Base-by-base conservation (phyloP, 2,329 filamentous ascomycete species). In the Sporothrix protearum region DNA sequence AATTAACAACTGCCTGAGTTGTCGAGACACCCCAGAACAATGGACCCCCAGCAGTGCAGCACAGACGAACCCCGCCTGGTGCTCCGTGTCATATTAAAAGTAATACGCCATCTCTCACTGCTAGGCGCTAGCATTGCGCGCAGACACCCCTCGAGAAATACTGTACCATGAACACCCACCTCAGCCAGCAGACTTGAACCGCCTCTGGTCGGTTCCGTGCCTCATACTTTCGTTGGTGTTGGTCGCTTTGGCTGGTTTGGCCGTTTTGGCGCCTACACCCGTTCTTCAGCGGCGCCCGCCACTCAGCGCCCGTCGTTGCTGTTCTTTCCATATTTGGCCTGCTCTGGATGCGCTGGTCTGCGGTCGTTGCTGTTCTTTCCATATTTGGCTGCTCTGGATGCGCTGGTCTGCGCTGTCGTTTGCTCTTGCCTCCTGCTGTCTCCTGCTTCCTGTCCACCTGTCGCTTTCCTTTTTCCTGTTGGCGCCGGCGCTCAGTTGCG, bases 11-110 rank as follows among this genome's bases (percentile, higher is more conserved):
- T 45, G 39, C n/a, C 14, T 9, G 28, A 45, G 33, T 28, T 28
- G 36, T 45, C 36, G 30, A 66, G 42, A 66, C 42, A 33, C 22
- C 63, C 25, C 25, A 30, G 63, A 66, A 49, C 25, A 49, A n/a
- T 33, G 33, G 42, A 69, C 66, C 55, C 55, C 51, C 57, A 30
- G 57, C 64, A 66, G 57, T 57, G 66, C 57, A 30, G 57, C 64
- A 66, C 66, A 66, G 66, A 69, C 57, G 39, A 69, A 69, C 71
- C 67, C 71, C 66, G 66, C 71, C 71, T 66, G 53, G 47, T 49
- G 66, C 71, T 69, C 71, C 71, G 71, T 72, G 49, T 72, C 67
- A 72, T 72, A 64, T 69, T 63, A 69, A 71, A 64, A 45, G 49
- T 39, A 59, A 42, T 71, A 67, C 51, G 63, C 70, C 63, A 45